Evolutionary conservation across 2,329 filamentous ascomycete genomes (phyloP).

Genomic region (Cephalotrichum gorgonifer): DNA sequence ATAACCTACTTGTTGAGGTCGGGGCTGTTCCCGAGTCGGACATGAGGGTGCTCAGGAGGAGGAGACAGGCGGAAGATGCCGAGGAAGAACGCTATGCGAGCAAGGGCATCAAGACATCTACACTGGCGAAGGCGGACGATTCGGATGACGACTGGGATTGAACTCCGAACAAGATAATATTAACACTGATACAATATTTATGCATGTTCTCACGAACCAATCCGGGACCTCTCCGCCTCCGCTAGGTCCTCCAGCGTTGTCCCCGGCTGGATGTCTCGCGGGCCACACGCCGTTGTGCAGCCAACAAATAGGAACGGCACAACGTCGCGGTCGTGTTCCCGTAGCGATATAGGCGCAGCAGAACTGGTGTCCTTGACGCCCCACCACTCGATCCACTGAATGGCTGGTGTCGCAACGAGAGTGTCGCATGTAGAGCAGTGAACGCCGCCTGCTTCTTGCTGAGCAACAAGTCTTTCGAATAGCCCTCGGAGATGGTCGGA

Average conservation of each 20-base stretch:
- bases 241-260: constrained; percentile 2
- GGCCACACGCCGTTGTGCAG: constrained; percentile 7
- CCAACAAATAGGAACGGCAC: constrained; percentile 10
- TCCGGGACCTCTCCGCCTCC: background rate
- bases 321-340: constrained; percentile 3
- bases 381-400: constrained; percentile 56
- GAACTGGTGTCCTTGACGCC: constrained; percentile 9
- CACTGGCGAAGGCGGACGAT: constrained; percentile 32
- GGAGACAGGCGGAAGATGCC: constrained; percentile 48
- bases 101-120: constrained; percentile 39
- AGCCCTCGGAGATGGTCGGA: constrained; percentile 24
- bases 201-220: constrained; percentile 5
- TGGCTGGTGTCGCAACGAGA: constrained; percentile 35
- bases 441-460: constrained; percentile 36
- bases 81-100: constrained; percentile 43
- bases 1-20: constrained; percentile 70
- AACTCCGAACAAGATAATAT: background rate
- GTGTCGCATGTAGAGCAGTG: constrained; percentile 41
- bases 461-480: constrained; percentile 26
- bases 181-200: background rate
- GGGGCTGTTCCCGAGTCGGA: constrained; percentile 73
- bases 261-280: constrained; percentile 2
- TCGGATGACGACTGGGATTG: constrained; percentile 54
- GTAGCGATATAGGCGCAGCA: background rate
- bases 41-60: constrained; percentile 59